Evolutionary conservation across 139 green algal genomes (phyloP), one percentile per base, ranked within the genome.

Genomic region (Pleodorina starrii): DNA sequence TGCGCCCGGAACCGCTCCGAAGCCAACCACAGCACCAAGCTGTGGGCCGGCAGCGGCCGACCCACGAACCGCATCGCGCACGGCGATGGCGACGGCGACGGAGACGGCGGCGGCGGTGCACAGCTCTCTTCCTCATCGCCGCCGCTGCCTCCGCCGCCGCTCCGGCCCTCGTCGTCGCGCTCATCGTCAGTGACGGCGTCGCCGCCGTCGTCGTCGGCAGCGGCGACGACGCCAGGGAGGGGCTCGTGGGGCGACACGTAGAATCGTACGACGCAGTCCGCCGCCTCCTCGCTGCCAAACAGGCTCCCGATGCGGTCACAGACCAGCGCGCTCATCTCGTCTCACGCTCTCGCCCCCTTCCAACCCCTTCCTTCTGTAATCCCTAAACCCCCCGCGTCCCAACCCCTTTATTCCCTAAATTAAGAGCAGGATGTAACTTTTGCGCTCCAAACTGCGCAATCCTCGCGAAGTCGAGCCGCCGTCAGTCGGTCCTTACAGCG

Each of bases 211-310:
- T 75, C 32, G 71, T 51, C 10, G 38, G 14, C 38, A 78, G 6
- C 10, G 68, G 10, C n/a, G 68, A 12, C n/a, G n/a, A 12, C n/a
- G 17, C n/a, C 68, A 46, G 12, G 19, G 32, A 23, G 11, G 68
- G 71, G 38, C 40, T 78, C 71, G 21, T 78, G 16, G 38, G 38
- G 71, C 71, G 71, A 78, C 38, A 78, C 16, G 71, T 78, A 78
- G 40, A 78, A 78, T 4, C 17, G 71, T 17, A 78, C 5, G 71
- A 51, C 71, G 71, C 71, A 78, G 40, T 78, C 71, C 16, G 71
- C 17, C 5, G 71, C 71, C 38, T 78, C 71, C 71, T 78, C 71
- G 38, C 40, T 27, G 38, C 71, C 71, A 32, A 78, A 78, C 40
- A 78, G 38, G 16, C 23, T 32, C 71, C 71, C 9, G 27, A 78